Evolutionary conservation across 441 rosid genomes (phyloP).

Genomic region (Raphanus hybrid): DNA sequence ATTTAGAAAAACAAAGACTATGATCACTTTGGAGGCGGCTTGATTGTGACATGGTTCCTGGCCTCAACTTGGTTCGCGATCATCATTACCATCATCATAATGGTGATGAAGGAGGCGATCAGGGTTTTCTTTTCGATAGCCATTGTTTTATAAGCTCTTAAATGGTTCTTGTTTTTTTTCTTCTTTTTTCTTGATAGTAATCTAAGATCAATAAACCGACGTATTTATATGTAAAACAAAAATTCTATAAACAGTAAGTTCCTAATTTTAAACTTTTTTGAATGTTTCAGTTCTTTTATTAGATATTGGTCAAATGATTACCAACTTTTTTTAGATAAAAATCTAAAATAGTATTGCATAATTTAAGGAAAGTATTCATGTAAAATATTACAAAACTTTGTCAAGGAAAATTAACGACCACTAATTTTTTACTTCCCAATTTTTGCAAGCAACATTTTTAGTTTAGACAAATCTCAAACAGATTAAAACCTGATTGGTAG

Average conservation of each 20-base stretch:
- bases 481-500: background rate
- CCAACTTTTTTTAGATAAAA: constrained; percentile 8
- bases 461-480: background rate
- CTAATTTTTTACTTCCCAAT: background rate
- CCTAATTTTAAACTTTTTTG: constrained; percentile 14
- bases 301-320: constrained; percentile 13
- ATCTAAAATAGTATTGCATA: constrained; percentile 14
- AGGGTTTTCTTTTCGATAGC: constrained; percentile 40
- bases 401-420: background rate
- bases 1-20: constrained; percentile 17
- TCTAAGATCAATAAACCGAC: background rate
- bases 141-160: constrained; percentile 34
- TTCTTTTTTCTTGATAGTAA: background rate
- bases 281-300: constrained; percentile 34
- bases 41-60: constrained; percentile 31
- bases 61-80: constrained; percentile 33
- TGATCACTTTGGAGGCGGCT: constrained; percentile 24
- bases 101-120: constrained; percentile 35
- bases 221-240: constrained; percentile 26
- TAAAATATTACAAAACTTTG: background rate
- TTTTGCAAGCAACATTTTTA: background rate
- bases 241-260: constrained; percentile 23
- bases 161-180: constrained; percentile 24
- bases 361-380: background rate
- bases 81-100: constrained; percentile 38